phyloP scores from a whole-genome alignment of 441 rosid species.

The Corymbia calophylla region DNA sequence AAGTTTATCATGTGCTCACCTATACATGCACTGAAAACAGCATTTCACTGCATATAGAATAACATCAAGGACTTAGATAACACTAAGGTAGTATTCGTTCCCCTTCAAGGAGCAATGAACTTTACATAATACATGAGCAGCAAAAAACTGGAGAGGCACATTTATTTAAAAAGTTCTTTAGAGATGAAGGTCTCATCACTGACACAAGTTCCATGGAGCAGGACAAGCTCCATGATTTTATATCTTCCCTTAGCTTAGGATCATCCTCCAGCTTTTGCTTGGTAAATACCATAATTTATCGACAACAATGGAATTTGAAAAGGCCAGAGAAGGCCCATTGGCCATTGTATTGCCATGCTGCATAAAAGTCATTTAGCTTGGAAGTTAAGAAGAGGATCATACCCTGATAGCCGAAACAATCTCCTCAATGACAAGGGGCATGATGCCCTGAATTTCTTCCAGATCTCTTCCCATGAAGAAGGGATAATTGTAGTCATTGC shows the following conservation, averaged over 20 bases:
- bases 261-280: neutral
- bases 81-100: neutral
- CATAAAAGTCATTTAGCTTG: neutral
- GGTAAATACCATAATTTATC: neutral
- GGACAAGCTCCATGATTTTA: neutral
- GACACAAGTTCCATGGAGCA: neutral
- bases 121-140: neutral
- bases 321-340: neutral
- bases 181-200: neutral
- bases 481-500: constrained; percentile 37
- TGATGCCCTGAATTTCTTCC: constrained; percentile 15
- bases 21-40: neutral
- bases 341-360: neutral
- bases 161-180: neutral
- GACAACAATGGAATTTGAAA: neutral
- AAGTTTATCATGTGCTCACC: neutral
- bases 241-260: neutral
- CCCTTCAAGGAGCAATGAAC: neutral
- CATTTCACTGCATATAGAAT: neutral
- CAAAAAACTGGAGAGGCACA: neutral
- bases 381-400: neutral
- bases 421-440: constrained; percentile 21
- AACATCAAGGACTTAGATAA: neutral
- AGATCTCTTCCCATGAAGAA: constrained; percentile 7
- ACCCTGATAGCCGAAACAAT: constrained; percentile 30